Evolutionary conservation across 495 filamentous ascomycete genomes (phyloP), one percentile per base, ranked within the genome.

Genomic region (Penicillium maclennaniae): DNA sequence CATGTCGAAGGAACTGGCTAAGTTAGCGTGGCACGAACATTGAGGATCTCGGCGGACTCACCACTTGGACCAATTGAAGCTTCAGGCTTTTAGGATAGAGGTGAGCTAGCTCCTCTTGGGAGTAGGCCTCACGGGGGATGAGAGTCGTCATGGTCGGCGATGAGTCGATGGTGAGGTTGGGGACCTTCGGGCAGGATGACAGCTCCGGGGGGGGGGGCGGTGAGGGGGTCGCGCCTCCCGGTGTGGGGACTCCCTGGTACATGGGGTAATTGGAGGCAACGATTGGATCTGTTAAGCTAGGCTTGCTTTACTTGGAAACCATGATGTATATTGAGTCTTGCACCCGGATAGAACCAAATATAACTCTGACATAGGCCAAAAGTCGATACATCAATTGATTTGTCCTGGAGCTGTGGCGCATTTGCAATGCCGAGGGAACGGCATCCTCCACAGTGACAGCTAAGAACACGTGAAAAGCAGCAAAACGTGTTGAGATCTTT

Each of bases 11-110:
- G 53, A 95, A 82, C 81, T 83, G 47, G 49, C 17, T 16, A 16
- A 40, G 46, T 65, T 56, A 69, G 60, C 46, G 40, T 31, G 39
- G 45, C 16, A 25, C 23, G 16, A 19, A 28, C 19, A 16, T 8
- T 14, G 37, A 40, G 14, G 12, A 9, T 27, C 10, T 34, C 12
- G 19, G 12, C 7, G 21, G 36, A 75, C 81, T 56, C 73, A 87
- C 83, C 54, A 98, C 78, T 69, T 98, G 93, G 10, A 98, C 93
- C 37, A 89, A 77, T 65, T 92, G 87, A 17, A 98, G 84, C 67
- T 95, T 79, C 45, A 98, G 75, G 15, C 74, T 74, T 38, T 80
- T 63, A 0, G 93, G 93, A 75, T 97, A 98, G 42, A 98, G 85
- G 58, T 76, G 72, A 34, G 74, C 70, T 19, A 98, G 83, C 79